Evolutionary conservation across 345 rosid species (phyloP).

Genomic region (Linum usitatissimum): DNA sequence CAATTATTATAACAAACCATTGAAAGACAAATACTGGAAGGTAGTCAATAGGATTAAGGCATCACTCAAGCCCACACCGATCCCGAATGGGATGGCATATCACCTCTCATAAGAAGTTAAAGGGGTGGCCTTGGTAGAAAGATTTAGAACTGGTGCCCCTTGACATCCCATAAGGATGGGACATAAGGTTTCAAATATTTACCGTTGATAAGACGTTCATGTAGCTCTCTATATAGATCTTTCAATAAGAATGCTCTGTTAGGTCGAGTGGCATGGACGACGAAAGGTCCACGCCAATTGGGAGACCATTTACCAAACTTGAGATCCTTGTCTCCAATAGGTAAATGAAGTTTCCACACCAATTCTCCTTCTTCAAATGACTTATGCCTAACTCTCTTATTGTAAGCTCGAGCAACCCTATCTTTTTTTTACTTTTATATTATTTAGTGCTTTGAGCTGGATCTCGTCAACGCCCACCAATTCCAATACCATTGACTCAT

Average conservation of each 20-base stretch:
- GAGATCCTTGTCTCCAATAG: neutral
- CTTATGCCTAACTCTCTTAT: neutral
- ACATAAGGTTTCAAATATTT: neutral
- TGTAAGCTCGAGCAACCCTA: neutral
- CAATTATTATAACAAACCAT: no score
- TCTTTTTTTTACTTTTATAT: neutral
- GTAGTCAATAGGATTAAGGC: no score
- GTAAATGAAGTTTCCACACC: neutral
- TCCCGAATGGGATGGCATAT: no score
- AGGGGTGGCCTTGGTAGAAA: no score
- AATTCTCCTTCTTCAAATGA: neutral
- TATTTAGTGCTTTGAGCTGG: no score
- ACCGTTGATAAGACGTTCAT: neutral
- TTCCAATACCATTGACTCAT: no score
- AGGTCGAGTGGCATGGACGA: neutral
- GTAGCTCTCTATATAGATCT: neutral
- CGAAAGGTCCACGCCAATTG: conserved; percentile 1
- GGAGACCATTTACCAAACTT: neutral
- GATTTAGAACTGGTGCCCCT: neutral
- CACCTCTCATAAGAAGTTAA: no score
- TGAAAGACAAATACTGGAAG: no score
- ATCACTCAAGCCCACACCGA: no score
- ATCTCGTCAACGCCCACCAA: no score
- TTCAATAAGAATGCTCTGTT: neutral
- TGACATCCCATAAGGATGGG: neutral